Conservation (phyloP, 768 basidiomycete species). For the Tulasnella sp. region DNA sequence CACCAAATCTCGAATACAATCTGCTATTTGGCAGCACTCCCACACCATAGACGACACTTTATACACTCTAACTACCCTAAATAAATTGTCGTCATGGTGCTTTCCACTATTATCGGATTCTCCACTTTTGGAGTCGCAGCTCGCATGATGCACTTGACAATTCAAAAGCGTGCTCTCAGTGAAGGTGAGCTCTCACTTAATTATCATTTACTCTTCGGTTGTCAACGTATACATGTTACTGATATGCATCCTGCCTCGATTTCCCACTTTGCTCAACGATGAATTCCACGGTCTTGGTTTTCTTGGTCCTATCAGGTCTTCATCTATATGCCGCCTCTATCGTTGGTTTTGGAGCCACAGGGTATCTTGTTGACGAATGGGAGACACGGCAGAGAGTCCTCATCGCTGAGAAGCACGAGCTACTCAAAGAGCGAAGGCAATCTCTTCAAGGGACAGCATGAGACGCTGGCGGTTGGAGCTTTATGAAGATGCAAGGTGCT, state of each 20-base stretch:
- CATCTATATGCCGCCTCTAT: background rate
- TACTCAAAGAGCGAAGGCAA: slow-evolving; percentile 5
- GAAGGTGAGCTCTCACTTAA: background rate
- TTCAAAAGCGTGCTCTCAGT: slow-evolving; percentile 4
- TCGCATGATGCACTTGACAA: slow-evolving; percentile 4
- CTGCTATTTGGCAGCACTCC: background rate
- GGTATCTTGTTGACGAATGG: slow-evolving; percentile 6
- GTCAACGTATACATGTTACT: background rate
- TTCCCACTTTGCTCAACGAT: background rate
- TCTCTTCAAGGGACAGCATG: no score
- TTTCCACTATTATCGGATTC: slow-evolving; percentile 11
- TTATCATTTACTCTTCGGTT: no score
- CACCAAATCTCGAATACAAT: background rate
- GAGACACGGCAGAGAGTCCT: slow-evolving; percentile 5
- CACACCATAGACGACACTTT: no score
- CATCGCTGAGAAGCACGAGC: slow-evolving; percentile 11
- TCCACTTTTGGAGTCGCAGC: slow-evolving; percentile 3
- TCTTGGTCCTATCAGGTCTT: background rate
- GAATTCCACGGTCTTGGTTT: background rate
- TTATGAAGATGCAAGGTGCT: no score
- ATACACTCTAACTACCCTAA: no score
- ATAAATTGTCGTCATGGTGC: background rate
- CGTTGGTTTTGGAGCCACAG: slow-evolving; percentile 6
- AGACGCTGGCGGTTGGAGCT: no score
- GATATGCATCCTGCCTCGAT: no score